A percentile compares a stretch with the other conserved stretches of the same genome.
Evolutionary conservation across 805 yeast species (phyloP).

Genomic region (Scheffersomyces lignosus): DNA sequence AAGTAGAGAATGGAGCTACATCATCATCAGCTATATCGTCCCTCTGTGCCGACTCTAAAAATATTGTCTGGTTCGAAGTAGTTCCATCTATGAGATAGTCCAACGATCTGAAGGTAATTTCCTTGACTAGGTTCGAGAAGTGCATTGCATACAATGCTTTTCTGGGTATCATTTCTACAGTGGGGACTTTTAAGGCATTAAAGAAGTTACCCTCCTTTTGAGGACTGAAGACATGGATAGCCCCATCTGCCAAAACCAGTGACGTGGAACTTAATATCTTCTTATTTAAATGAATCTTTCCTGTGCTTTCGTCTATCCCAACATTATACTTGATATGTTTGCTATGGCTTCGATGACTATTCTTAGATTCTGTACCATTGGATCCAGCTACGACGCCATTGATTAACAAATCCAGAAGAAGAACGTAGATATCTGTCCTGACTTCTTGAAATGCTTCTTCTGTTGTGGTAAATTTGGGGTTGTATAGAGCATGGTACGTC

Average conservation of each 20-base stretch:
- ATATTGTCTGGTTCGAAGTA: conserved; percentile 55
- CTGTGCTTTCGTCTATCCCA: conserved; percentile 7
- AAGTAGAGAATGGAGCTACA: background rate
- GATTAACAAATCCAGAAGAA: conserved; percentile 28
- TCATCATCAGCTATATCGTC: conserved; percentile 32
- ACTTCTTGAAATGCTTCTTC: conserved; percentile 33
- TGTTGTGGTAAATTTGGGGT: conserved; percentile 17
- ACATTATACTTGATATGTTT: conserved; percentile 13
- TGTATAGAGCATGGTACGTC: background rate
- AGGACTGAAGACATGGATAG: conserved; percentile 30
- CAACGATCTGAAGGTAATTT: conserved; percentile 61
- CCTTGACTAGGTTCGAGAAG: conserved; percentile 66
- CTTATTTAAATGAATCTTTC: conserved; percentile 19
- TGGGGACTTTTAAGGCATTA: conserved; percentile 16
- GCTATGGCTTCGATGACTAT: conserved; percentile 7
- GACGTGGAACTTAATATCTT: conserved; percentile 15
- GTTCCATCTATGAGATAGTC: conserved; percentile 56
- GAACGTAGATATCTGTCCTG: conserved; percentile 22
- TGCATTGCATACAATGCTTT: conserved; percentile 42
- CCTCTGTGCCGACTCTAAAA: conserved; percentile 45
- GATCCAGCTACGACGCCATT: conserved; percentile 27
- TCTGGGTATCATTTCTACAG: conserved; percentile 30
- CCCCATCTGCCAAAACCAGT: conserved; percentile 31
- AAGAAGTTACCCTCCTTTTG: conserved; percentile 18
- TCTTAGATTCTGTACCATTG: conserved; percentile 22